Percentiles rank a stretch among this genome's conserved stretches.
These are phyloP conservation scores for Pseudonitzschia multiseries DNA, from an alignment of 108 stramenopile genomes.

Conservation along the genomic window DNA sequence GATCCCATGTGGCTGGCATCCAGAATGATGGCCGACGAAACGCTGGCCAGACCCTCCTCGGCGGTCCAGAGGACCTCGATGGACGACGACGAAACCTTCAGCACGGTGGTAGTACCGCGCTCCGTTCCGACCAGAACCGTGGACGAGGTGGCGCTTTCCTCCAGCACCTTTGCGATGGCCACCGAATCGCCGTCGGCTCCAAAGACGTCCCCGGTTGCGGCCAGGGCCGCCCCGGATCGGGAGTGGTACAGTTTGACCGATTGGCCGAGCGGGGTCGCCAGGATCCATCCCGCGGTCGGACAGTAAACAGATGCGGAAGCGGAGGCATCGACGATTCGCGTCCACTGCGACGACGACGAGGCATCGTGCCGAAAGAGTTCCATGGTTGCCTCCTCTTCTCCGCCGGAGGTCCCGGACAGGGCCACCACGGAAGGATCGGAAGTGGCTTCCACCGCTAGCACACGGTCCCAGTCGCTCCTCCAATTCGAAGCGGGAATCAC, in stretches of 20 bases:
- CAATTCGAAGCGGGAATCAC: not conserved
- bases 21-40: conserved; percentile 65
- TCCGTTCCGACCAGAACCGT: conserved; percentile 48
- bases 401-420: conserved; percentile 6
- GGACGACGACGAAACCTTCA: too few relatives aligned
- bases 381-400: conserved; percentile 5
- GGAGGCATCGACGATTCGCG: conserved; percentile 9
- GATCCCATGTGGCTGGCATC: conserved; percentile 76
- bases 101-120: conserved; percentile 49
- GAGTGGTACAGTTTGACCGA: conserved; percentile 1
- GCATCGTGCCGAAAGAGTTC: conserved; percentile 28
- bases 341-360: conserved; percentile 12
- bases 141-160: conserved; percentile 28
- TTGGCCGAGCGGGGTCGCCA: conserved; percentile 18
- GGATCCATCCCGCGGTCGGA: conserved; percentile 28
- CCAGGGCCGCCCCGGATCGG: not conserved
- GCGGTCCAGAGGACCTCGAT: conserved; percentile 58
- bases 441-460: conserved; percentile 23
- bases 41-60: conserved; percentile 69
- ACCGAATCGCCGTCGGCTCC: conserved; percentile 31
- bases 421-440: conserved; percentile 9
- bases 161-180: conserved; percentile 27
- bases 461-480: conserved; percentile 24
- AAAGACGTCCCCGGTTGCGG: conserved; percentile 29
- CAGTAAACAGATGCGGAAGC: conserved; percentile 41